Evolutionary conservation across 1,284 basidiomycete genomes (phyloP), one percentile per base, ranked within the genome.

Genomic region (Boletus semigastroideus): DNA sequence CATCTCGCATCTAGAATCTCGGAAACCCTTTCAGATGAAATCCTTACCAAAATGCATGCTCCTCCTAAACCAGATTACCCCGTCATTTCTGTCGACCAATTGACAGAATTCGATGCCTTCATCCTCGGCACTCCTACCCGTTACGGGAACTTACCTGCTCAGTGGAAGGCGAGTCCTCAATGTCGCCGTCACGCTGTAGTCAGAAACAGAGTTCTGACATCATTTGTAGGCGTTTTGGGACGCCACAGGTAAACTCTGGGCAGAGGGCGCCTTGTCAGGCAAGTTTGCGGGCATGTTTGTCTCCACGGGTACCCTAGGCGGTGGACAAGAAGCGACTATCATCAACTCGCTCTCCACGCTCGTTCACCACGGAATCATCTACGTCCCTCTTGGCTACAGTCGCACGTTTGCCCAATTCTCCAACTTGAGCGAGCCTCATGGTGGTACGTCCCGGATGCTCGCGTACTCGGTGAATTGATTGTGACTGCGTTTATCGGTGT

Each of bases 41-140:
- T 86, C 47, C 72, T 84, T 31, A 57, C 62, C 48, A 82, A 82
- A 68, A 77, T 85, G 78, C 65, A 80, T 66, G 81, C 78, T 0
- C 71, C 73, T 11, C 46, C 67, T 6, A 74, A 71, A 48, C 64
- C 72, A 38, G 62, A 66, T 31, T 78, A 78, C 69, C 80, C 80
- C 25, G 55, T 77, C 55, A 67, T 84, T 60, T 69, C 63, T 7
- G 73, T 76, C 40, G 59, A 70, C 10, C 67, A 76, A 41, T 69
- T 86, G 56, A 58, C 62, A 33, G 65, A 77, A 17, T 74, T 61
- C 50, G 70, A 74, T 46, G 71, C 62, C 7, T 68, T 59, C 65
- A 39, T 67, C 28, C 63, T 71, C 48, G 80, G 80, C 54, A 71
- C 80, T 49, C 78, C 78, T n/a, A 82, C 80, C 19, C 71, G 75